phyloP scores from a whole-genome alignment of 352 stramenopile species.

The Chrysophaeum taylorii region DNA sequence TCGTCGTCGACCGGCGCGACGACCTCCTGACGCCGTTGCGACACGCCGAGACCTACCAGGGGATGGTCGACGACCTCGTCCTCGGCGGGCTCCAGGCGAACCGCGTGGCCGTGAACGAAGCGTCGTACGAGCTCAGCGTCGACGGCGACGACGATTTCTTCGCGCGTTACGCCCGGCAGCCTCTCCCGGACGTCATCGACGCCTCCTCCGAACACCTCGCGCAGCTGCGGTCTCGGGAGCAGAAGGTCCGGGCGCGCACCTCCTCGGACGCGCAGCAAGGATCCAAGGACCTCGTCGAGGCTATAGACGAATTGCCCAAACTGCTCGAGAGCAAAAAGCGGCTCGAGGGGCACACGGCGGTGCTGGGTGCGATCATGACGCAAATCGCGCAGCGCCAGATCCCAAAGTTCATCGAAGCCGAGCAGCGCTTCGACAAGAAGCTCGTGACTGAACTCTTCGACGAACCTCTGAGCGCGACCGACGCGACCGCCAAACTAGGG shows the following conservation, averaged over 20 bases:
- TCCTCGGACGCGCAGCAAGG: slow-evolving; percentile 12
- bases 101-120: slow-evolving; percentile 76
- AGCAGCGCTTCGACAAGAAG: background rate
- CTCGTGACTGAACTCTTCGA: slow-evolving; percentile 47
- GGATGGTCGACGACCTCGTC: slow-evolving; percentile 90
- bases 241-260: slow-evolving; percentile 38
- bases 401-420: slow-evolving; percentile 47
- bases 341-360: slow-evolving; percentile 61
- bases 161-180: slow-evolving; percentile 52
- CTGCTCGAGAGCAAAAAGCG: slow-evolving; percentile 70
- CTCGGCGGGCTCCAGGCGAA: slow-evolving; percentile 88
- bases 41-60: slow-evolving; percentile 79
- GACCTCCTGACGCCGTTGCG: slow-evolving; percentile 86
- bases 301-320: slow-evolving; percentile 63
- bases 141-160: slow-evolving; percentile 64
- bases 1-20: slow-evolving; percentile 92
- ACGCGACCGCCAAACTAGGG: slow-evolving; percentile 54
- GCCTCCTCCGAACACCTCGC: slow-evolving; percentile 62
- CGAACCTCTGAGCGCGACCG: too few relatives aligned
- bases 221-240: slow-evolving; percentile 48
- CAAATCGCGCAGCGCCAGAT: slow-evolving; percentile 61
- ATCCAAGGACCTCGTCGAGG: slow-evolving; percentile 48
- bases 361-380: slow-evolving; percentile 74
- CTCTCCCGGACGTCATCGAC: slow-evolving; percentile 74
- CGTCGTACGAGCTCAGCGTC: slow-evolving; percentile 45